Evolutionary conservation across 768 basidiomycete species (phyloP), one percentile per base, ranked within the genome.

Genomic region (Boletus tylopilopsis): DNA sequence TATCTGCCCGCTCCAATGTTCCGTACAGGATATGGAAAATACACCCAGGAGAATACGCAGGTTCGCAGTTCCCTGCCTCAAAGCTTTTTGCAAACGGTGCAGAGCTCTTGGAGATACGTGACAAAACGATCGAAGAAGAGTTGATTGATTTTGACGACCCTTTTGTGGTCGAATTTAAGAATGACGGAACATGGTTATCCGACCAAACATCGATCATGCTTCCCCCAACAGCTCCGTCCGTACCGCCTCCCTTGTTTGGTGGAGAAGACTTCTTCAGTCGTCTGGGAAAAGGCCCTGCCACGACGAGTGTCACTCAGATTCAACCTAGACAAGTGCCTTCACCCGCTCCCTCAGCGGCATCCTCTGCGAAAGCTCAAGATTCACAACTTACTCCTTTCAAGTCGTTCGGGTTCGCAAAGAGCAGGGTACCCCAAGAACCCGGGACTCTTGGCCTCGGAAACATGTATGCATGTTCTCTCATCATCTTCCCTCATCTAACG

Each of bases 371-470:
- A 32, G 43, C 33, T 18, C 59, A 64, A 18, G 64, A 70, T 11
- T 50, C 58, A n/a, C 59, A 64, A 36, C 44, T 61, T 38, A 18
- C 35, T 45, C 59, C 65, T 30, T 63, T 64, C 57, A 70, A 59
- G 29, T 54, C 68, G n/a, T 71, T 71, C 46, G 61, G 62, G 34
- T 64, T 68, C 38, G 57, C 68, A 51, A 72, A 70, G 53, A 65
- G 56, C 42, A 78, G 77, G 60, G 42, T 63, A 33, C 49, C 74
- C 40, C 55, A 63, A 46, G 83, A 81, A 46, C 85, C 84, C 8
- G 94, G 94, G 2, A 87, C 90, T 0, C 75, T 94, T 12, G 94
- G 94, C 19, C 75, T 98, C 5, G 83, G 83, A 13, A 98, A 98
- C 63, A 85, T 96, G 83, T 91, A 66, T 51, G 85, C 73, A 5